Base-by-base conservation (phyloP, 805 yeast species). In the Metschnikowia lochheadii region DNA sequence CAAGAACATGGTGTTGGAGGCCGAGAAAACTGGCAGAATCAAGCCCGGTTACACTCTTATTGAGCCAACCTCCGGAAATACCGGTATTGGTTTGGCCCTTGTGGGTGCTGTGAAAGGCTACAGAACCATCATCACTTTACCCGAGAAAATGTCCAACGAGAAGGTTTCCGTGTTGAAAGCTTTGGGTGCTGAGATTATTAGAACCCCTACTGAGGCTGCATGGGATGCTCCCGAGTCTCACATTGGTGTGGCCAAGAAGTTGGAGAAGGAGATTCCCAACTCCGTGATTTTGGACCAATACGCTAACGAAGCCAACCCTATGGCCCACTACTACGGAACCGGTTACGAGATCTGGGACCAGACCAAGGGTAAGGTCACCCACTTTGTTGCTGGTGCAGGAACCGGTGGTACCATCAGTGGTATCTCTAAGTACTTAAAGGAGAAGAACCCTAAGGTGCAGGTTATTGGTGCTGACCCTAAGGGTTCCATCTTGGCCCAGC, bases 331-430 rank as follows among this genome's bases (percentile, higher is more conserved):
- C 68, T 79, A 76, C 62, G 90, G 91, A 48, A 88, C 96, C 20
- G 96, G 96, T 49, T 82, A 72, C 56, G 96, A 88, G 70, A 88
- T 88, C 61, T 87, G 90, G 83, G 82, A 83, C 53, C 96, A 88
- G 69, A 80, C 92, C 14, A 69, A 77, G 23, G 88, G 91, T 34
- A 79, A 83, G 52, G 75, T 89, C 48, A 82, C 81, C 49, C 89
- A 84, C 54, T 75, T 89, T 41, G 86, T 89, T 49, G 96, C 96
- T 36, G 96, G 96, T 67, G 96, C 96, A 6, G 96, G 96, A 71
- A 88, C 96, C 51, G 96, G 96, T 70, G 99, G 99, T 50, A 94
- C 99, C 1, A 89, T 92, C 42, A 76, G 96, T n/a, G 99, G 99
- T 49, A 90, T 90, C 29, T 80, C 96, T 3, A 77, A 77, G 53